These are phyloP conservation scores for Penicillium digitatum DNA, from an alignment of 2,329 filamentous ascomycete genomes.

Conservation along the genomic window DNA sequence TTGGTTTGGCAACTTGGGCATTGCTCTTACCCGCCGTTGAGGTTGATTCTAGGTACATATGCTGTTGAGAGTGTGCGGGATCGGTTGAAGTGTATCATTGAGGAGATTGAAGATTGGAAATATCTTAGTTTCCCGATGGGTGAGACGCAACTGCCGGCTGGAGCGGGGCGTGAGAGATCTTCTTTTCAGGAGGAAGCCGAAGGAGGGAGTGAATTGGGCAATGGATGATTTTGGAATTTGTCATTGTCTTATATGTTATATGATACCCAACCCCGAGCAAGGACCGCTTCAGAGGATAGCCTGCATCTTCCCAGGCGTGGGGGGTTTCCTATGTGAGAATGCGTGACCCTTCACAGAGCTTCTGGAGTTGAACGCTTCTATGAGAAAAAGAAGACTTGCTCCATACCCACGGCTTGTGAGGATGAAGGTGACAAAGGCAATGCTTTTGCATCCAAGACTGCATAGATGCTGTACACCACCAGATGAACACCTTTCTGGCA, in stretches of 20 bases:
- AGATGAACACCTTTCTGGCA: no score
- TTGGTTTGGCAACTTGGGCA: conserved; percentile 92
- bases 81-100: conserved; percentile 80
- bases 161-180: conserved; percentile 1
- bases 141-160: conserved; percentile 27
- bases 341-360: not conserved
- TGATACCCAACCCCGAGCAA: not conserved
- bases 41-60: conserved; percentile 84
- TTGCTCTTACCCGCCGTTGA: conserved; percentile 85
- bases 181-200: not conserved
- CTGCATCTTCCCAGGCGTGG: not conserved
- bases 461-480: not conserved
- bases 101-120: conserved; percentile 93
- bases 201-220: not conserved
- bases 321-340: not conserved
- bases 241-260: not conserved
- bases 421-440: no score
- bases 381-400: not conserved
- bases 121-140: conserved; percentile 65
- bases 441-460: not conserved
- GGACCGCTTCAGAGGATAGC: not conserved
- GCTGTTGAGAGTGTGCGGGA: conserved; percentile 95
- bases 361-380: not conserved
- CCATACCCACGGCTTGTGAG: not conserved
- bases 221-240: not conserved